Conservation (phyloP, 1,284 basidiomycete genomes). For the Puccinia hordei region DNA sequence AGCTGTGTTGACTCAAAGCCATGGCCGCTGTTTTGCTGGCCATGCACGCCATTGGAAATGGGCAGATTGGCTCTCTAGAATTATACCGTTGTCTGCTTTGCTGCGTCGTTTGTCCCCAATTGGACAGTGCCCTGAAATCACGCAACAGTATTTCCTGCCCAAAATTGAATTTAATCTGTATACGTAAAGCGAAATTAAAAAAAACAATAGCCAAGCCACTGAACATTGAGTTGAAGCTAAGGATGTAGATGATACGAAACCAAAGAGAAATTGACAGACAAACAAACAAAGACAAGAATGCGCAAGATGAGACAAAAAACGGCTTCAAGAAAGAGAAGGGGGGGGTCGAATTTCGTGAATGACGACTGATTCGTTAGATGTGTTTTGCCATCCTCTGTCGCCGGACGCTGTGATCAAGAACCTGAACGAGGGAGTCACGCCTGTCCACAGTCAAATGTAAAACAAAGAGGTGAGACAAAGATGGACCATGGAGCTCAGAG, state of each 20-base stretch:
- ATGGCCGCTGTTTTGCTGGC: too few species aligned
- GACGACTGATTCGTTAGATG: conserved; percentile 82
- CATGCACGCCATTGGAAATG: too few species aligned
- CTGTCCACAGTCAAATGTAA: conserved; percentile 61
- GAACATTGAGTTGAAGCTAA: neutral
- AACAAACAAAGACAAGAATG: neutral
- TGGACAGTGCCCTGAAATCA: too few species aligned
- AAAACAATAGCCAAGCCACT: too few species aligned
- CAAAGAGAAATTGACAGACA: neutral
- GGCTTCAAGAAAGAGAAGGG: neutral
- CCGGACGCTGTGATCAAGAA: conserved; percentile 91
- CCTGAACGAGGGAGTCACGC: conserved; percentile 78
- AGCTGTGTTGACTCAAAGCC: too few species aligned
- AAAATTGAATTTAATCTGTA: too few species aligned
- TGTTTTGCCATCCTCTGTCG: conserved; percentile 90
- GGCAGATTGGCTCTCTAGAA: too few species aligned
- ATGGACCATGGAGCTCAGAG: neutral
- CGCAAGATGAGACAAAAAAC: neutral
- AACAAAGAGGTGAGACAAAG: neutral
- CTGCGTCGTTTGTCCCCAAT: too few species aligned
- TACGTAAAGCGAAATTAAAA: too few species aligned
- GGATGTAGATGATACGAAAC: neutral
- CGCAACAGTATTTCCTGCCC: too few species aligned
- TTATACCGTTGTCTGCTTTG: too few species aligned
- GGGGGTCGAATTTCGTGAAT: conserved; percentile 77